Percentiles rank a stretch among this genome's conserved stretches.
phyloP scores from a whole-genome alignment of 2,329 filamentous ascomycete genomes.

The Rhynchosporium agropyri region DNA sequence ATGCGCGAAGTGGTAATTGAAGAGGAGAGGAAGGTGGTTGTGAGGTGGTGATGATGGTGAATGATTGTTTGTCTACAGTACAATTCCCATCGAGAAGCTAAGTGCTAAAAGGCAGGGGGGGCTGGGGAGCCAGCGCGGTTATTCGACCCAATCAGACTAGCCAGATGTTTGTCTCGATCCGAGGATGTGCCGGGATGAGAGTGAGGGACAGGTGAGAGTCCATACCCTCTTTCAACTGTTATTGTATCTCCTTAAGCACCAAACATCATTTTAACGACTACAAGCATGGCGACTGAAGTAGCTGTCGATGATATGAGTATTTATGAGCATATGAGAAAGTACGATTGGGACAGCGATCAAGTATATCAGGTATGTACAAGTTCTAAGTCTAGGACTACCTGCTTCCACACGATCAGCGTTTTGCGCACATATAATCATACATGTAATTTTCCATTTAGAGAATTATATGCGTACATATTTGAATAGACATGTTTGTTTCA shows the following conservation, averaged over 20 bases:
- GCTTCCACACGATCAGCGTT: slow-evolving; percentile 14
- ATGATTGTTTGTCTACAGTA: slow-evolving; percentile 25
- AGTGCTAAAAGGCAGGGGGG: slow-evolving; percentile 32
- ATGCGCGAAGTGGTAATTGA: slow-evolving; percentile 15
- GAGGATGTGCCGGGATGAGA: slow-evolving; percentile 1
- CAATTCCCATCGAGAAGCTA: slow-evolving; percentile 18
- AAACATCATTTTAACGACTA: not conserved
- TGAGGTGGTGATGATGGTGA: slow-evolving; percentile 16
- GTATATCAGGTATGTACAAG: slow-evolving; percentile 61
- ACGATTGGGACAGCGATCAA: slow-evolving; percentile 68
- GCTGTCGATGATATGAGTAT: slow-evolving; percentile 46
- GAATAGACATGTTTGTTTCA: too few species aligned
- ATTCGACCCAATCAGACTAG: slow-evolving; percentile 1
- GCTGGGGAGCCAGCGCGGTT: slow-evolving; percentile 14
- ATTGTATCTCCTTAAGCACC: not conserved
- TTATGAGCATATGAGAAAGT: slow-evolving; percentile 64
- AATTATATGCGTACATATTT: too few species aligned
- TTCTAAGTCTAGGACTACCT: not conserved
- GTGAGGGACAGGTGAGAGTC: not conserved
- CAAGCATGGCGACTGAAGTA: slow-evolving; percentile 29
- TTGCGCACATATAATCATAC: not conserved
- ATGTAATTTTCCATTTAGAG: too few species aligned
- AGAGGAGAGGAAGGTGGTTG: slow-evolving; percentile 25
- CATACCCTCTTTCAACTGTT: too few species aligned
- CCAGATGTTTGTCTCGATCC: not conserved